phyloP scores from a whole-genome alignment of 257 asterid species.

The Eustoma russellianum region DNA sequence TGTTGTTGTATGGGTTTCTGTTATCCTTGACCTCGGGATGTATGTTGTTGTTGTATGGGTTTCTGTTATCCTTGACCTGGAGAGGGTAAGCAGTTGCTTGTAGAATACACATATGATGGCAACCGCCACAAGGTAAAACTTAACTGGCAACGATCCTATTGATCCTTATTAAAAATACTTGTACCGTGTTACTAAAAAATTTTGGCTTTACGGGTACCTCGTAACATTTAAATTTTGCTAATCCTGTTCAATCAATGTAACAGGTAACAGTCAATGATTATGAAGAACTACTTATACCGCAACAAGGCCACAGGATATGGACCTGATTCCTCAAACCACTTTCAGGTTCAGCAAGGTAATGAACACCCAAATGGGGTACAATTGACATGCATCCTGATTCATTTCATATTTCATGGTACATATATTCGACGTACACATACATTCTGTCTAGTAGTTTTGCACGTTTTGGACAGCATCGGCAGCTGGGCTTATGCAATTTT shows the following conservation, averaged over 20 bases:
- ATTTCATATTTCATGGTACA: too few relatives aligned
- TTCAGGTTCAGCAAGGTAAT: too few relatives aligned
- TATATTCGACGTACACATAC: too few relatives aligned
- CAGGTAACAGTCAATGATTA: slow-evolving; percentile 78
- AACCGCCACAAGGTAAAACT: slow-evolving; percentile 50
- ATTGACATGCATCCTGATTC: too few relatives aligned
- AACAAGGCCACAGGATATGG: slow-evolving; percentile 46
- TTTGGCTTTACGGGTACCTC: too few relatives aligned
- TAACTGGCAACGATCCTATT: too few relatives aligned
- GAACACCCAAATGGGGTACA: too few relatives aligned
- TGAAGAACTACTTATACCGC: slow-evolving; percentile 64
- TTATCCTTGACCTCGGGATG: slow-evolving; percentile 96
- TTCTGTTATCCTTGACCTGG: slow-evolving; percentile 97
- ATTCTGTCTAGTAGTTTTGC: background rate
- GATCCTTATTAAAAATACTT: background rate
- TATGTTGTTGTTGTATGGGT: too few relatives aligned
- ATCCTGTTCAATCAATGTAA: slow-evolving; percentile 10
- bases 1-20: slow-evolving; percentile 99
- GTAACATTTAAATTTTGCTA: slow-evolving; percentile 1
- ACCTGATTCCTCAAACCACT: background rate
- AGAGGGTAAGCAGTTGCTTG: slow-evolving; percentile 60
- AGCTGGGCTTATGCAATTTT: too few relatives aligned
- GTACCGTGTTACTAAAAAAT: too few relatives aligned
- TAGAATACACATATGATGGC: slow-evolving; percentile 53
- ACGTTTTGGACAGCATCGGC: background rate